phyloP scores from a whole-genome alignment of 352 stramenopile species.

The Globisporangium uncinulatum region DNA sequence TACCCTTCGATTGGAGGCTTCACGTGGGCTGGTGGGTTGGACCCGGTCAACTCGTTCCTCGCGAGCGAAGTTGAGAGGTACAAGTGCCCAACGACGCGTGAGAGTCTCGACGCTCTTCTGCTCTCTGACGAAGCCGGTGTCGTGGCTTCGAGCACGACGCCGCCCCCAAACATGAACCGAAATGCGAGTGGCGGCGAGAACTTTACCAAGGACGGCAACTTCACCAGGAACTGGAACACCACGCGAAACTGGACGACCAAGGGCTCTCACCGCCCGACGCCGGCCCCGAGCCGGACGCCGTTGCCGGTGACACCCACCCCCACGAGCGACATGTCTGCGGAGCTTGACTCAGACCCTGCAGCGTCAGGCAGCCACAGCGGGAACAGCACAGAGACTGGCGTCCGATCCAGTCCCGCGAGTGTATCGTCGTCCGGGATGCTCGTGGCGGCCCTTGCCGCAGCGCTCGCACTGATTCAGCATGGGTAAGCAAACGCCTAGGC shows the following conservation, averaged over 20 bases:
- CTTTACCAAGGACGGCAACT: neutral
- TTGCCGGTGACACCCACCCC: too few species aligned
- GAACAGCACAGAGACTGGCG: neutral
- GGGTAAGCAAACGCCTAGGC: conserved; percentile 11
- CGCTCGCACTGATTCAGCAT: conserved; percentile 5
- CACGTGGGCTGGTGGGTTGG: conserved; percentile 19
- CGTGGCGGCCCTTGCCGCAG: neutral
- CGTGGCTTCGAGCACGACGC: neutral
- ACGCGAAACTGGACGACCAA: neutral
- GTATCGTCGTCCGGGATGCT: neutral
- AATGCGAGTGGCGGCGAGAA: neutral
- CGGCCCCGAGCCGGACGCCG: too few species aligned
- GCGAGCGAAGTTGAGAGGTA: conserved; percentile 3
- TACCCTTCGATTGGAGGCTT: conserved; percentile 19
- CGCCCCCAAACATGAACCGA: neutral
- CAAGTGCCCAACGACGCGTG: conserved; percentile 3
- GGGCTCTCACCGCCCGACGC: too few species aligned
- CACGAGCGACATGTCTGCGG: too few species aligned
- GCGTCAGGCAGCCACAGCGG: neutral
- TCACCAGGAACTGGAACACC: neutral
- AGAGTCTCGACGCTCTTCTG: neutral
- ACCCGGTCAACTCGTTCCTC: conserved; percentile 20
- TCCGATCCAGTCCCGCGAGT: neutral
- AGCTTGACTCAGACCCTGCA: too few species aligned
- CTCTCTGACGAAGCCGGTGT: neutral